A percentile compares a stretch with the other conserved stretches of the same genome.
Evolutionary conservation across 129 eudicot genomes (phyloP).

Genomic region (Centella asiatica): DNA sequence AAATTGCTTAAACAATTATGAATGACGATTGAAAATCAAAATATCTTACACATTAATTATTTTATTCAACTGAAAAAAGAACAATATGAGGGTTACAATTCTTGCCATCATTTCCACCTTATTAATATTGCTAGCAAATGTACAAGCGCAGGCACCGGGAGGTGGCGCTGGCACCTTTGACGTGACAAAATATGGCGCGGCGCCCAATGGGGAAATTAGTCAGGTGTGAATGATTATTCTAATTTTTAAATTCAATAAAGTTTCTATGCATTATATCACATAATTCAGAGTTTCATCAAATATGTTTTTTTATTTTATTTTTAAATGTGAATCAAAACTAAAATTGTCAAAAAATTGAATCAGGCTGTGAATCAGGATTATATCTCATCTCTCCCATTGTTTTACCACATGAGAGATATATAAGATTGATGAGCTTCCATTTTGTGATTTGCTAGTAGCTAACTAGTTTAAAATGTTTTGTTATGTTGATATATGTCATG

Average conservation of each 20-base stretch:
- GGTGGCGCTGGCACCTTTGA: slow-evolving; percentile 1
- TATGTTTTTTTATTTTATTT: not conserved
- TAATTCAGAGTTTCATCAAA: not conserved
- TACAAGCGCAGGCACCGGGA: slow-evolving; percentile 2
- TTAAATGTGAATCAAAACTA: no score
- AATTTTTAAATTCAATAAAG: not conserved
- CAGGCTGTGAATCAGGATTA: no score
- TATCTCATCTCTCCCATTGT: no score
- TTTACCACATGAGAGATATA: no score
- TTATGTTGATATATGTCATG: not conserved
- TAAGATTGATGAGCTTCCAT: not conserved
- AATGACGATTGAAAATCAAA: no score
- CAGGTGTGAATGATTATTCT: not conserved
- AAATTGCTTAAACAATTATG: no score
- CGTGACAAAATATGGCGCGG: slow-evolving; percentile 8
- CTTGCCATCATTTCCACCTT: not conserved
- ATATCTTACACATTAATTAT: no score
- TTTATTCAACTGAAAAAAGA: no score
- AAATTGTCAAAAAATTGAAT: not conserved
- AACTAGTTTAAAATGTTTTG: not conserved
- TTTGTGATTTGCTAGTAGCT: not conserved
- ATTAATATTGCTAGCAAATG: not conserved
- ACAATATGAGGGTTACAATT: no score
- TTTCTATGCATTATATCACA: not conserved
- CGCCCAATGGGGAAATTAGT: slow-evolving; percentile 4